Conservation (phyloP, 257 asterid genomes). For the Salvia splendens region DNA sequence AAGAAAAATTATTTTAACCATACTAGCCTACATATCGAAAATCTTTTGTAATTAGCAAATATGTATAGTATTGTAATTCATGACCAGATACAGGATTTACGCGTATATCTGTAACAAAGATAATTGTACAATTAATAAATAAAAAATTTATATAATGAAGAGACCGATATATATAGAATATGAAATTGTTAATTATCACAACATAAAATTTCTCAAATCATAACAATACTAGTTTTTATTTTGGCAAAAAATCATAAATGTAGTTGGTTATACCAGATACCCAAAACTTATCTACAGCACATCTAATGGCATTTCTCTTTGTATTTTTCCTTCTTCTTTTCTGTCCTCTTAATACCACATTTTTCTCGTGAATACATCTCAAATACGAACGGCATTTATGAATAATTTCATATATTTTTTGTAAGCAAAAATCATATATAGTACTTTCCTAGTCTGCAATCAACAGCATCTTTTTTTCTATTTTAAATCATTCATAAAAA, state of each 20-base stretch:
- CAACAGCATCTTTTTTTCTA: too few relatives aligned
- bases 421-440: too few relatives aligned
- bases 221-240: background rate
- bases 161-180: background rate
- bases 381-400: background rate
- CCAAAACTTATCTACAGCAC: slow-evolving; percentile 12
- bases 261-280: slow-evolving; percentile 1
- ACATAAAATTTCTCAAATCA: background rate
- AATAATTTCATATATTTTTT: background rate
- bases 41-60: background rate
- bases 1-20: background rate
- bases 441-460: too few relatives aligned
- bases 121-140: background rate
- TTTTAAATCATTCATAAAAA: too few relatives aligned
- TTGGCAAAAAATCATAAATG: background rate
- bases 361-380: background rate
- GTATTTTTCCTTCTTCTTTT: background rate
- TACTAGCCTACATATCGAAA: background rate
- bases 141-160: background rate
- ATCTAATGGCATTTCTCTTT: background rate
- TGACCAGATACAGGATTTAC: background rate
- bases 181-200: slow-evolving; percentile 3
- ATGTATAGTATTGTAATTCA: background rate
- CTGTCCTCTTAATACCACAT: background rate
- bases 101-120: background rate